Evolutionary conservation across 352 stramenopile genomes (phyloP), one percentile per base, ranked within the genome.

Genomic region (Globisporangium splendens): DNA sequence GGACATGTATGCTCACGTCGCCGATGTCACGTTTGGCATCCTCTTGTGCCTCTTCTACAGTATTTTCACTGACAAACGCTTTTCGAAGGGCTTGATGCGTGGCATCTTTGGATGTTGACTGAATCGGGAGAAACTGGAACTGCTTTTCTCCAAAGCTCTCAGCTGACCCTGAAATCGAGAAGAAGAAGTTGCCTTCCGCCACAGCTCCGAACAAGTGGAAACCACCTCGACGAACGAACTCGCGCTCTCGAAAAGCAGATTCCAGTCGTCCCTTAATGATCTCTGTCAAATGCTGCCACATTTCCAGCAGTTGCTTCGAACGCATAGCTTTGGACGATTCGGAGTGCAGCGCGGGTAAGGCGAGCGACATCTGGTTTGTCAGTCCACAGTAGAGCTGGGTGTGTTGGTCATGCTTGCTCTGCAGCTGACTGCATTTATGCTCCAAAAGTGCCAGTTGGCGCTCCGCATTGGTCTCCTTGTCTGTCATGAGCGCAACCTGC

Each of bases 171-270:
- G 39, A 33, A 1, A 65, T 33, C 1, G 53, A 39, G 17, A 65
- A 65, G 44, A 55, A 61, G 46, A 55, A 53, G 17, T 49, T 38
- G 17, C n/a, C 59, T 15, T 61, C 59, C 15, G 21, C 15, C 0
- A 56, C 22, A 35, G 48, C 46, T 14, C 59, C 59, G 28, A 46
- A 56, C 8, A 65, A 38, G 18, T 61, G 59, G 15, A 65, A 33
- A 20, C 46, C 51, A 17, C 54, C 41, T 8, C 6, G 14, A 8
- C n/a, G 18, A 15, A 61, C n/a, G 13, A 18, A 1, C 12, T 35
- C 43, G 17, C 20, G 8, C 15, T 38, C n/a, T n/a, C 12, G n/a
- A 7, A 63, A 57, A 20, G 49, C 55, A 22, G 15, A 8, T 24
- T 63, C n/a, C 6, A 67, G 41, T 5, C 41, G 61, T 48, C 17